These are phyloP conservation scores for Barnettozyma sp. DNA, from an alignment of 805 yeast genomes.

Conservation along the genomic window DNA sequence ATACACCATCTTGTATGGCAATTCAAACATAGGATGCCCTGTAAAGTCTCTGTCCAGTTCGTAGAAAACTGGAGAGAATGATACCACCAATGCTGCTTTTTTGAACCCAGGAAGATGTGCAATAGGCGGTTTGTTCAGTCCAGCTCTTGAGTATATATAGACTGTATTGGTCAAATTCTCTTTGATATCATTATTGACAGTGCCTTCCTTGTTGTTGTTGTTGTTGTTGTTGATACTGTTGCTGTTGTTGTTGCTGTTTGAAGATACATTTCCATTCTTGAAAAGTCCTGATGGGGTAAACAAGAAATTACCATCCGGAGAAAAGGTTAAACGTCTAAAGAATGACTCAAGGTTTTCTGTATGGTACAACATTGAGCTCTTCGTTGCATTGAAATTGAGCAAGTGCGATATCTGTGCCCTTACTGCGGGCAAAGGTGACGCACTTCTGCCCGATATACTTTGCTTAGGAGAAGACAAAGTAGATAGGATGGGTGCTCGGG, in stretches of 20 bases:
- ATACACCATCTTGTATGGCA: constrained; percentile 77
- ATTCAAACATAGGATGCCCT: constrained; percentile 34
- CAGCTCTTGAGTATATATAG: constrained; percentile 67
- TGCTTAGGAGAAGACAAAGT: constrained; percentile 21
- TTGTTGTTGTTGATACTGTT: neutral
- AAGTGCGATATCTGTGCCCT: constrained; percentile 23
- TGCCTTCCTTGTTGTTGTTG: constrained; percentile 4
- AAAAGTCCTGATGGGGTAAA: constrained; percentile 72
- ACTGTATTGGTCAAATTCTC: constrained; percentile 61
- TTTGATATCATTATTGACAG: constrained; percentile 17
- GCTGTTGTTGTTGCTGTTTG: constrained; percentile 1
- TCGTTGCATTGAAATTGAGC: constrained; percentile 22
- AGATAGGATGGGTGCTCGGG: constrained; percentile 28
- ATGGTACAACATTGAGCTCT: constrained; percentile 54
- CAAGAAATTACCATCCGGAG: constrained; percentile 83
- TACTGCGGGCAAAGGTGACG: constrained; percentile 41
- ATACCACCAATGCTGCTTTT: constrained; percentile 77
- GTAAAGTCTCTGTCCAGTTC: constrained; percentile 23
- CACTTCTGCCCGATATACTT: constrained; percentile 4
- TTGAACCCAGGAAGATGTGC: constrained; percentile 73
- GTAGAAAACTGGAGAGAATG: constrained; percentile 68
- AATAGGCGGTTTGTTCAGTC: constrained; percentile 62
- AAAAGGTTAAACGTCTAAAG: constrained; percentile 76
- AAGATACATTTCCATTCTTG: no score
- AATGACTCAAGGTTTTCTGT: constrained; percentile 87